Evolutionary conservation across 2,329 filamentous ascomycete species (phyloP).

Genomic region (Paecilomyces sp.): DNA sequence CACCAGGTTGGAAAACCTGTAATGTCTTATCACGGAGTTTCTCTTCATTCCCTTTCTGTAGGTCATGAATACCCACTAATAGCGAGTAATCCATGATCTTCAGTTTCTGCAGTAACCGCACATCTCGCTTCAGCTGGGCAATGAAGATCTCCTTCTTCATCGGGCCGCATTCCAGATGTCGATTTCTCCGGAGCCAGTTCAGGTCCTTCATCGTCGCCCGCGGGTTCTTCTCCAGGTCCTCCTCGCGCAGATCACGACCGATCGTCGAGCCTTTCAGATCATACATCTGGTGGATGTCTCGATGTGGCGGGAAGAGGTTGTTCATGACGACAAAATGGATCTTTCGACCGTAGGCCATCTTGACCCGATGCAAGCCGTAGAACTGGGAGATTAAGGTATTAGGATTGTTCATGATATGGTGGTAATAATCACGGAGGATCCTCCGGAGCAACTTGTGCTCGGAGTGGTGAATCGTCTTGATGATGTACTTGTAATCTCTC

Average conservation of each 20-base stretch:
- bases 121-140: constrained; percentile 80
- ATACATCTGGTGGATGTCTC: constrained; percentile 95
- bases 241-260: constrained; percentile 83
- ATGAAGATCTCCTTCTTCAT: constrained; percentile 83
- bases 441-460: constrained; percentile 53
- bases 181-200: constrained; percentile 85
- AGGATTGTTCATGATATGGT: constrained; percentile 85
- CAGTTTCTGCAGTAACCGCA: constrained; percentile 74
- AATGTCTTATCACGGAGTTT: constrained; percentile 85
- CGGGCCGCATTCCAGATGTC: constrained; percentile 80
- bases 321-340: constrained; percentile 99
- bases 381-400: constrained; percentile 97
- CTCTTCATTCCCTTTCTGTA: constrained; percentile 86
- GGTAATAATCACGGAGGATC: constrained; percentile 77
- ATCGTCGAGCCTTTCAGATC: constrained; percentile 95
- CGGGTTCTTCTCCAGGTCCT: constrained; percentile 80
- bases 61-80: constrained; percentile 86
- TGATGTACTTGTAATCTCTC: constrained; percentile 99
- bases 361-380: constrained; percentile 93
- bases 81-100: constrained; percentile 99
- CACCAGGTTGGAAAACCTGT: constrained; percentile 87
- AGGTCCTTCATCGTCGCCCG: constrained; percentile 91
- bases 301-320: constrained; percentile 94
- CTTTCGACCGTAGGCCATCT: constrained; percentile 96
- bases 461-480: constrained; percentile 96